Evolutionary conservation across 805 yeast genomes (phyloP), one percentile per base, ranked within the genome.

Genomic region (Candida glaebosa): DNA sequence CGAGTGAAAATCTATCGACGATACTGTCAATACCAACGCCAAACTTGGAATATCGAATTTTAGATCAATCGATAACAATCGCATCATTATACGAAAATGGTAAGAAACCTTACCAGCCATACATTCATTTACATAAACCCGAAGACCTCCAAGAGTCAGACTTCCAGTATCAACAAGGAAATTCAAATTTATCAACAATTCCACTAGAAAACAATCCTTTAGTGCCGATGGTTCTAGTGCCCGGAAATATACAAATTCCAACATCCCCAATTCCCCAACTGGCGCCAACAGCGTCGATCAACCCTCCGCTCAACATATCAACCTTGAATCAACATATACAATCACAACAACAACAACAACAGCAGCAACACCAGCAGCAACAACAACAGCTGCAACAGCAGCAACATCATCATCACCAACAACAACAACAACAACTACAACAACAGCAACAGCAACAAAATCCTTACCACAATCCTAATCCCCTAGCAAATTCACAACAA

Each of bases 51-150:
- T 44, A 49, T 39, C 53, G 56, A 18, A 48, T 69, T n/a, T 41
- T 71, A 38, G 77, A 71, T 48, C 75, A 71, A 45, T 67, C 73
- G 8, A 56, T 71, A 9, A 67, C 74, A 2, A 61, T 70, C 12
- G 71, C 75, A 2, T 58, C 66, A 10, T 52, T 65, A 6, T 71
- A 70, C 50, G 50, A 54, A 34, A 55, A 62, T 42, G 75, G 74
- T 3, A 50, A 46, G 24, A 41, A 47, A 7, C 43, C 40, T 12
- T 71, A 71, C 48, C 48, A 52, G 25, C 60, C 65, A 1, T 71
- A 63, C 43, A 32, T 61, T 12, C 56, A 54, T 37, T 47, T 63
- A 25, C 75, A 67, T 50, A 30, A 45, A 2, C 49, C 46, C 1
- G 58, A 51, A 32, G 73, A 67, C 40, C 50, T 66, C 33, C 40